phyloP scores from a whole-genome alignment of 331 rosid species.

The Prunus yedoensis region DNA sequence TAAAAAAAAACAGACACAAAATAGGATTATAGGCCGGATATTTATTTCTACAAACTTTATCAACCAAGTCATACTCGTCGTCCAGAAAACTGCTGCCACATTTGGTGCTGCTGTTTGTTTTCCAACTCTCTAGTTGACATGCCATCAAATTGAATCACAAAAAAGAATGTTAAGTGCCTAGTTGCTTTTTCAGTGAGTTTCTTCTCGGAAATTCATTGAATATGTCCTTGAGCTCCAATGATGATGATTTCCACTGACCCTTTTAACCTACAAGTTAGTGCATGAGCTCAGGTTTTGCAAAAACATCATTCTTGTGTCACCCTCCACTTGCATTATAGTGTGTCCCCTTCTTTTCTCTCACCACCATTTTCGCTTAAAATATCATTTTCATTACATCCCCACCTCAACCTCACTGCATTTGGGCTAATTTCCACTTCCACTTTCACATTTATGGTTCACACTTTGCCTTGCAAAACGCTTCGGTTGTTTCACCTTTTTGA shows the following conservation, averaged over 20 bases:
- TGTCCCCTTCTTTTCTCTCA: constrained; percentile 12
- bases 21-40: neutral
- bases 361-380: constrained; percentile 25
- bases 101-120: constrained; percentile 32
- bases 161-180: constrained; percentile 7
- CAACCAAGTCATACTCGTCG: constrained; percentile 5
- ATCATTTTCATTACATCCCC: neutral
- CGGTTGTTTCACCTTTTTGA: constrained; percentile 51
- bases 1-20: no score
- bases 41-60: neutral
- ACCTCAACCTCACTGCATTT: constrained; percentile 16
- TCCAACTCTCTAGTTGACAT: constrained; percentile 17
- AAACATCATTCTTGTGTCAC: constrained; percentile 44
- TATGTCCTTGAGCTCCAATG: constrained; percentile 32
- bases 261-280: constrained; percentile 34
- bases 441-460: constrained; percentile 32
- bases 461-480: constrained; percentile 14
- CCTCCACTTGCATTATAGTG: constrained; percentile 51
- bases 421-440: neutral
- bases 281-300: constrained; percentile 30
- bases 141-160: constrained; percentile 19
- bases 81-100: constrained; percentile 28
- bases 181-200: constrained; percentile 23
- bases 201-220: constrained; percentile 23
- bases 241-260: constrained; percentile 51